Conservation (phyloP, 139 green algal genomes). For the Picochlorum sp. region DNA sequence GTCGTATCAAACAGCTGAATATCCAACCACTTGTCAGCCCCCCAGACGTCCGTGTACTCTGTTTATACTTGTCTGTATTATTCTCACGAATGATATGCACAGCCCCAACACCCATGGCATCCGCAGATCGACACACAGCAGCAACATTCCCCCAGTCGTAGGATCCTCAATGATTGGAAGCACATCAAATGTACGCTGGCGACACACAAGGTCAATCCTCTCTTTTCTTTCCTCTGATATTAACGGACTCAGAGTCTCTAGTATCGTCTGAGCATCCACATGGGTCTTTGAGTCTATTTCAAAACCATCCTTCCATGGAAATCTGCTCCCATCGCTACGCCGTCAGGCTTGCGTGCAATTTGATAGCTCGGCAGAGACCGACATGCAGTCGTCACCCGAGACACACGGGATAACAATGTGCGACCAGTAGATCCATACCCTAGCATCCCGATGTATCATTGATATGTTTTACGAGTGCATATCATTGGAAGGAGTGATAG, state of each 20-base stretch:
- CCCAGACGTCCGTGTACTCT: conserved; percentile 13
- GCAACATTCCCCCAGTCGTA: conserved; percentile 75
- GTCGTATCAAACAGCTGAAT: conserved; percentile 36
- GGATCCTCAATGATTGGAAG: conserved; percentile 41
- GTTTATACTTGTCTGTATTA: conserved; percentile 14
- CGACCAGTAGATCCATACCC: too few relatives aligned
- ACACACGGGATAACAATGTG: too few relatives aligned
- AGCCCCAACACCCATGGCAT: conserved; percentile 57
- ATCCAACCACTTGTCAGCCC: conserved; percentile 78
- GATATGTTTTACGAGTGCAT: too few relatives aligned
- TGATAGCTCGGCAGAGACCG: conserved; percentile 3
- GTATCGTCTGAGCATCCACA: conserved; percentile 7
- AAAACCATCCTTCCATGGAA: conserved; percentile 10
- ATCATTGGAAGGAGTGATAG: too few relatives aligned
- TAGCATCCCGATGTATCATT: too few relatives aligned
- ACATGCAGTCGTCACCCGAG: neutral
- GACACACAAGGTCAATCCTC: conserved; percentile 11
- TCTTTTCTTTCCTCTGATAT: conserved; percentile 17
- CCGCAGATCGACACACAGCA: conserved; percentile 55
- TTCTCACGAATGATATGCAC: conserved; percentile 48
- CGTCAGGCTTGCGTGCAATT: neutral
- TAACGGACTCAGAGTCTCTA: conserved; percentile 11
- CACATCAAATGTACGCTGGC: conserved; percentile 35
- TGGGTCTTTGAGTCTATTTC: neutral
- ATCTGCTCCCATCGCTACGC: neutral